Base-by-base conservation (phyloP, 192 early-diverging fungal genomes). In the Powellomyces hirtus region DNA sequence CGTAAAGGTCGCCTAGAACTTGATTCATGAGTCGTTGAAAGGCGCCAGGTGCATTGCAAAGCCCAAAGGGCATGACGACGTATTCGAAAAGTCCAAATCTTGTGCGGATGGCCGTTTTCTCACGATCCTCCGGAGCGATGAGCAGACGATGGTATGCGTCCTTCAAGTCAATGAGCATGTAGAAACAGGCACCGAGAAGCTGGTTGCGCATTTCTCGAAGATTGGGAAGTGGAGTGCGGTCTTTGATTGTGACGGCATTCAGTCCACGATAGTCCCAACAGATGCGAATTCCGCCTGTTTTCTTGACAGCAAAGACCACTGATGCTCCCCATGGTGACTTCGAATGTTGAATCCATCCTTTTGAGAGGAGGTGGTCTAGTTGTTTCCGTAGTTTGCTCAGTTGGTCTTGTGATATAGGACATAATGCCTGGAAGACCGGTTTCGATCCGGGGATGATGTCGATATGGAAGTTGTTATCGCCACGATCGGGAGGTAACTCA, bases 31-130 rank as follows among this genome's bases (percentile, higher is more conserved):
- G 45, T 0, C 58, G 49, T 63, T 83, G 49, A 36, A 27, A 53
- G 33, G 59, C 36, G 14, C 77, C 81, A 0, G 88, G 86, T 0
- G 81, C 86, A 66, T 88, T 88, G 16, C 67, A 75, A 1, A 89
- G 60, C 0, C 89, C 88, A 64, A 90, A 88, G 0, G 86, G 86
- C 37, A 91, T 70, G n/a, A 88, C 84, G 0, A 72, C 38, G 31
- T 68, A 89, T 56, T 89, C 75, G 66, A 57, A 91, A 3, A 62
- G 76, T 1, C 77, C 77, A 55, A 53, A 79, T 8, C 68, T 60
- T 5, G 71, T 70, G 30, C 75, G 49, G 64, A 79, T 71, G 13
- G 75, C 75, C 20, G 72, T 77, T 42, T 77, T 77, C 29, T 42
- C 44, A 14, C 14, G 27, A 44, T 75, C 68, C 34, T 34, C 49